Conservation (phyloP, 2,329 filamentous ascomycete genomes). For the Parastagonospora nodorum region DNA sequence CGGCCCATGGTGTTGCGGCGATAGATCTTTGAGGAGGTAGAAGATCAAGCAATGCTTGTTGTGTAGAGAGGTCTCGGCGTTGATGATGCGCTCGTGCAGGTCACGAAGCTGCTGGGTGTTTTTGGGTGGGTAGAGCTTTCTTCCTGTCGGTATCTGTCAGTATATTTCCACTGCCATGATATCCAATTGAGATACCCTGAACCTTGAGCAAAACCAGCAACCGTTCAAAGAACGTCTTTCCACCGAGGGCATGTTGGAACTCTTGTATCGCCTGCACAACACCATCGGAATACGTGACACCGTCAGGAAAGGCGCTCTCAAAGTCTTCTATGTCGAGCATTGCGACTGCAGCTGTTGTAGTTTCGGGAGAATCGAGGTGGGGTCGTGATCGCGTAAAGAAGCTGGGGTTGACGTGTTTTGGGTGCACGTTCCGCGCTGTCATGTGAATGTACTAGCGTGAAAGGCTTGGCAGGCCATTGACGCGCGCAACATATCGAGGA, state of each 20-base stretch:
- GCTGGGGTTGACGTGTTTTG: conserved; percentile 17
- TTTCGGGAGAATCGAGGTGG: neutral
- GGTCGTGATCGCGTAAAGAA: conserved; percentile 9
- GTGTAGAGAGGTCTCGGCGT: conserved; percentile 68
- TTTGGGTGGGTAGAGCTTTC: conserved; percentile 75
- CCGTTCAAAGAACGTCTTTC: conserved; percentile 78
- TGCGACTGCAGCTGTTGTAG: conserved; percentile 4
- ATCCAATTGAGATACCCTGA: conserved; percentile 59
- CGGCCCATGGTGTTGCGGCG: conserved; percentile 53
- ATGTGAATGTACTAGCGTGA: conserved; percentile 10
- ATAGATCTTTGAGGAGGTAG: conserved; percentile 80
- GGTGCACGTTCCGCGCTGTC: conserved; percentile 15
- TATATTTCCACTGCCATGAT: neutral
- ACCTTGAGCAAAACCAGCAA: conserved; percentile 73
- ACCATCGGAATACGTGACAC: conserved; percentile 30
- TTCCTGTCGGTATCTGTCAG: conserved; percentile 45
- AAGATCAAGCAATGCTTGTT: conserved; percentile 84
- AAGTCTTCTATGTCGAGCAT: conserved; percentile 72
- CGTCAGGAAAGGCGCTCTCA: conserved; percentile 65
- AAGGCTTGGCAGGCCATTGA: conserved; percentile 1
- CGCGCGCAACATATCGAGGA: neutral
- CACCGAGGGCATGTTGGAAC: conserved; percentile 70
- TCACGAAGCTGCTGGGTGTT: conserved; percentile 69
- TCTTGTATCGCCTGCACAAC: conserved; percentile 64
- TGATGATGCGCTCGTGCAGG: conserved; percentile 72